Conservation (phyloP, 352 stramenopile genomes). For the Globisporangium apiculatum region DNA sequence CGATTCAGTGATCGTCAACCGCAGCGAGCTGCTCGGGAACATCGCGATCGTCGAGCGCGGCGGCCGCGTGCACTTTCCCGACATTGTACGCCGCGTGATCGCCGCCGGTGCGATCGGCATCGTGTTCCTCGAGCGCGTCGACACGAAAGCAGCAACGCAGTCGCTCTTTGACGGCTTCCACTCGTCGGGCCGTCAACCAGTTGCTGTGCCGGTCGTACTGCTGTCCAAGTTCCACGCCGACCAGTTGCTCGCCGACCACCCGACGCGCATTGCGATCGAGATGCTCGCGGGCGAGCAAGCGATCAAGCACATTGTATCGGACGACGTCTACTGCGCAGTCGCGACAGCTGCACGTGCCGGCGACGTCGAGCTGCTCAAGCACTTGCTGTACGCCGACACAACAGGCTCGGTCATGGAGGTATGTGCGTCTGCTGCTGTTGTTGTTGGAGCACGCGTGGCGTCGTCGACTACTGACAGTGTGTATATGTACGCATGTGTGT, state of each 20-base stretch:
- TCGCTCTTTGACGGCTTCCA: constrained; percentile 85
- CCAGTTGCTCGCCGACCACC: constrained; percentile 49
- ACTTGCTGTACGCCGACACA: constrained; percentile 64
- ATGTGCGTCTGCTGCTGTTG: constrained; percentile 3
- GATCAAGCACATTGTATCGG: constrained; percentile 51
- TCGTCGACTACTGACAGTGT: no score
- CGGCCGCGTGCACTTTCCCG: constrained; percentile 74
- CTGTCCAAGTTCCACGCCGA: constrained; percentile 75
- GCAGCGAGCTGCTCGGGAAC: constrained; percentile 40
- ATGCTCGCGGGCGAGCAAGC: constrained; percentile 62
- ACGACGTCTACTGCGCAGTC: constrained; percentile 72
- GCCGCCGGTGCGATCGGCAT: constrained; percentile 55
- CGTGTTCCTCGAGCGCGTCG: constrained; percentile 68
- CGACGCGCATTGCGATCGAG: constrained; percentile 54
- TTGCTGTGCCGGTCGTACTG: constrained; percentile 73
- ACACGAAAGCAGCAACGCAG: constrained; percentile 48
- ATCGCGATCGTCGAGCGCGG: constrained; percentile 76
- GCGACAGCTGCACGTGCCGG: constrained; percentile 63
- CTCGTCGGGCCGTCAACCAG: constrained; percentile 67
- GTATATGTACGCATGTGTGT: no score
- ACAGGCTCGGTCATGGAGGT: constrained; percentile 57
- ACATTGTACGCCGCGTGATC: constrained; percentile 71
- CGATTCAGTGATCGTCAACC: constrained; percentile 64
- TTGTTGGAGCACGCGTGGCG: no score
- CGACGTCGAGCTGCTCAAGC: constrained; percentile 65